Percentiles rank a stretch among this genome's conserved stretches.
Conservation (phyloP, 345 rosid species). For the Reutealis trisperma region DNA sequence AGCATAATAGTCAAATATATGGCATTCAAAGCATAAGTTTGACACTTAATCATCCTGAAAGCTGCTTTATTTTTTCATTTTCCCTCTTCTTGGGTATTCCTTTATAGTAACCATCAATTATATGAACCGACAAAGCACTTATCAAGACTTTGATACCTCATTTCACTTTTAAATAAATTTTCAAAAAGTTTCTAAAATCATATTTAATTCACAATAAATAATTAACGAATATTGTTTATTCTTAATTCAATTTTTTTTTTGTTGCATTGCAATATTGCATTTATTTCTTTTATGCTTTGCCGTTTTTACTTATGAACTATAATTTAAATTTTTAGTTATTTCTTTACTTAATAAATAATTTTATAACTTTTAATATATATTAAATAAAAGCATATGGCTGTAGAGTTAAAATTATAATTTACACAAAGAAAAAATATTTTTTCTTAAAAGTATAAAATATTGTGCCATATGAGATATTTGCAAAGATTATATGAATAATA, state of each 20-base stretch:
- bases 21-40: slow-evolving; percentile 1
- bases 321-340: too few species aligned
- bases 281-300: too few species aligned
- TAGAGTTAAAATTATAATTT: too few species aligned
- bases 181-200: not conserved
- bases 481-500: too few species aligned
- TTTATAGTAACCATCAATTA: slow-evolving; percentile 19
- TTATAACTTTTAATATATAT: too few species aligned
- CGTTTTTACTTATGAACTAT: too few species aligned
- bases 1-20: slow-evolving; percentile 1
- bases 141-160: slow-evolving; percentile 11
- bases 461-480: too few species aligned
- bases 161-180: not conserved
- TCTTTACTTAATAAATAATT: too few species aligned
- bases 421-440: too few species aligned
- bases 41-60: slow-evolving; percentile 10
- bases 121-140: slow-evolving; percentile 32
- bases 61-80: not conserved
- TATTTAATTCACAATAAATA: not conserved
- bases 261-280: not conserved
- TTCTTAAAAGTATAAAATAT: too few species aligned
- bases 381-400: too few species aligned
- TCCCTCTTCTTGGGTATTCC: not conserved
- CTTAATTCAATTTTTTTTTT: not conserved
- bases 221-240: too few species aligned